Conservation (phyloP, 306 rosid species). For the barrel medic (Medicago truncatula) region DNA sequence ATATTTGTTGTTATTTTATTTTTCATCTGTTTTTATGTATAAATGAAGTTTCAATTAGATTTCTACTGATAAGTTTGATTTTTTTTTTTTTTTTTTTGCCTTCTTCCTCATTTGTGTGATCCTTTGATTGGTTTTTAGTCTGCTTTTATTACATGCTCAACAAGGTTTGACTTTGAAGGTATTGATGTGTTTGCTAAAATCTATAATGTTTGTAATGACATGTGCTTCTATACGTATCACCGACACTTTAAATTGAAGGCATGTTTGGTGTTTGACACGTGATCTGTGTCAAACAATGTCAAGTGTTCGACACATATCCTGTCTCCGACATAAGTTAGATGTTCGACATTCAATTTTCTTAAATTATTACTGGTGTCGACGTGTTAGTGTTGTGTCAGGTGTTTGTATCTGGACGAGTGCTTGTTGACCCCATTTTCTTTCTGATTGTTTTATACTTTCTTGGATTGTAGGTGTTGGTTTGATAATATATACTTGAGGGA, state of each 20-base stretch:
- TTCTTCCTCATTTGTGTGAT: constrained; percentile 24
- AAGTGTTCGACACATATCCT: neutral
- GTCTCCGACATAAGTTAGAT: neutral
- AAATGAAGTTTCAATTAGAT: constrained; percentile 21
- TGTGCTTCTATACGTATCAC: neutral
- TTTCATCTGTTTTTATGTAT: constrained; percentile 8
- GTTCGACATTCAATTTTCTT: neutral
- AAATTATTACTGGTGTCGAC: neutral
- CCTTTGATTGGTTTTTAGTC: constrained; percentile 41
- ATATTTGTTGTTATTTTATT: neutral
- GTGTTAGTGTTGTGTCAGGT: neutral
- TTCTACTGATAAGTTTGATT: constrained; percentile 15
- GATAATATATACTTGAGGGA: constrained; percentile 21
- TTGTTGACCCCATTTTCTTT: neutral
- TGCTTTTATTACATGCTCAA: constrained; percentile 28
- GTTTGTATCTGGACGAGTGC: neutral
- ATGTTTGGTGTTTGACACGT: neutral
- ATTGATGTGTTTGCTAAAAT: constrained; percentile 26
- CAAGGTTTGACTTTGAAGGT: constrained; percentile 44
- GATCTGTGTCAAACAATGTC: neutral
- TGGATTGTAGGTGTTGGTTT: constrained; percentile 55
- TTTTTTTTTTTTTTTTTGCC: constrained; percentile 11
- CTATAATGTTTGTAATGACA: constrained; percentile 7
- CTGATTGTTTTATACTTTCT: neutral
- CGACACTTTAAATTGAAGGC: neutral